A percentile compares a stretch with the other conserved stretches of the same genome.
These are phyloP conservation scores for Leishmania gerbilli DNA, from an alignment of 208 protist species.

Conservation along the genomic window DNA sequence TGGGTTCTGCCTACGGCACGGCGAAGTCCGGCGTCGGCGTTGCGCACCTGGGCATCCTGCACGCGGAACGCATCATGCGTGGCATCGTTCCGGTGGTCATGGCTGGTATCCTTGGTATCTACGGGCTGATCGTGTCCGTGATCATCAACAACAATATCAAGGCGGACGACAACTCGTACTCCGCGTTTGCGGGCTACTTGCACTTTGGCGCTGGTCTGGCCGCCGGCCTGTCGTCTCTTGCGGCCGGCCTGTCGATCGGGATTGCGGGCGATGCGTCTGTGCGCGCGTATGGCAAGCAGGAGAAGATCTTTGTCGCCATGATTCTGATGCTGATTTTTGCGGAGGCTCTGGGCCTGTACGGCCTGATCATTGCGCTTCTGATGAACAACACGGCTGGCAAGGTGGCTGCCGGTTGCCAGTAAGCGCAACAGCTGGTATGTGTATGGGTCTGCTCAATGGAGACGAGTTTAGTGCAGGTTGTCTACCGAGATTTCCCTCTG, in stretches of 20 bases:
- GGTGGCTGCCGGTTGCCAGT: slow-evolving; percentile 27
- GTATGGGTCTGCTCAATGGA: background rate
- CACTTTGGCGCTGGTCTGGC: slow-evolving; percentile 93
- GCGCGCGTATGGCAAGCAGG: slow-evolving; percentile 93
- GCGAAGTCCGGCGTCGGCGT: slow-evolving; percentile 98
- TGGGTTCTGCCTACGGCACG: slow-evolving; percentile 98
- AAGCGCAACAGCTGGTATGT: background rate
- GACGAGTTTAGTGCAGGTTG: background rate
- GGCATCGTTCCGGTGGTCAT: slow-evolving; percentile 93
- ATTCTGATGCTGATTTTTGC: slow-evolving; percentile 99
- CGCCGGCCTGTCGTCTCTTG: slow-evolving; percentile 95
- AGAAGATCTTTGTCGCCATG: slow-evolving; percentile 99
- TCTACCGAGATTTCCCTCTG: background rate
- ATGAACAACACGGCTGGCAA: slow-evolving; percentile 92
- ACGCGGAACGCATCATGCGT: slow-evolving; percentile 95
- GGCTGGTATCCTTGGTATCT: slow-evolving; percentile 99
- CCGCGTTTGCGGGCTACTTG: slow-evolving; percentile 77
- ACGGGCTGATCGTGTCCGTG: slow-evolving; percentile 99
- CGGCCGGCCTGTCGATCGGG: slow-evolving; percentile 98
- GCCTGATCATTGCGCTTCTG: slow-evolving; percentile 98
- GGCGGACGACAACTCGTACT: slow-evolving; percentile 64
- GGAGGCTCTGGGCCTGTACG: slow-evolving; percentile 98
- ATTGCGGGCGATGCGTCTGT: slow-evolving; percentile 98
- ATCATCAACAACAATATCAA: slow-evolving; percentile 95
- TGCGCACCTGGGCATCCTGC: slow-evolving; percentile 96